phyloP scores from a whole-genome alignment of 177 flowering plant genomes.

The Vitis hybrid region DNA sequence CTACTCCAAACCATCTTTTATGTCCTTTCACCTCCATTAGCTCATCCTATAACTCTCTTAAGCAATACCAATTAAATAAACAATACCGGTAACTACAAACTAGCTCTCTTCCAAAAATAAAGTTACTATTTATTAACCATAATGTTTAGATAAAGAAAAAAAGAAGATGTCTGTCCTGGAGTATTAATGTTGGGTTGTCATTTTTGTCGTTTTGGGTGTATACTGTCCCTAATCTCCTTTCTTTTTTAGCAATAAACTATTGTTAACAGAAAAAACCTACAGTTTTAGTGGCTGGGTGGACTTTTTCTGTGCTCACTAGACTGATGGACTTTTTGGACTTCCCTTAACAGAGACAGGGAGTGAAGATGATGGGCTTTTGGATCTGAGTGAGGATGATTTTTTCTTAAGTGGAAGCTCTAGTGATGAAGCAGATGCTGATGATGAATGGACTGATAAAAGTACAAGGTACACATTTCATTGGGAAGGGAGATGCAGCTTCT shows the following conservation, averaged over 20 bases:
- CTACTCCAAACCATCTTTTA: no score
- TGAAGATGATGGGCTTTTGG: constrained; percentile 93
- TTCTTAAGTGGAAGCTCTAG: constrained; percentile 85
- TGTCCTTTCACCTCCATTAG: no score
- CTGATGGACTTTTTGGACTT: constrained; percentile 7
- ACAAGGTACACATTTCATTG: constrained; percentile 46
- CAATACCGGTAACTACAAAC: no score
- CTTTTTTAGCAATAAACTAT: not conserved
- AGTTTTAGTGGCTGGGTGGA: no score
- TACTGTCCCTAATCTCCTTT: constrained; percentile 8
- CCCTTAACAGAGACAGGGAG: constrained; percentile 85
- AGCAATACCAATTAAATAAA: no score
- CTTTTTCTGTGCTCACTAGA: not conserved
- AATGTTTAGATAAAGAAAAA: no score
- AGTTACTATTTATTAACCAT: no score
- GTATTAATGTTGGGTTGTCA: no score
- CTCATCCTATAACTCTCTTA: no score
- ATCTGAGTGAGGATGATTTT: constrained; percentile 92
- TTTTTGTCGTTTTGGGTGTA: not conserved
- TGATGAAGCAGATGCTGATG: constrained; percentile 97
- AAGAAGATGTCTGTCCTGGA: no score
- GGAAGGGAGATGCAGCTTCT: not conserved
- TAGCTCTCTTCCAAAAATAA: no score
- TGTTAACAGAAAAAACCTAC: not conserved
- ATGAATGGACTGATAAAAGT: constrained; percentile 95